Percentiles rank a stretch among this genome's conserved stretches.
These are phyloP conservation scores for Sclerotinia borealis DNA, from an alignment of 2,329 filamentous ascomycete genomes.

Conservation along the genomic window DNA sequence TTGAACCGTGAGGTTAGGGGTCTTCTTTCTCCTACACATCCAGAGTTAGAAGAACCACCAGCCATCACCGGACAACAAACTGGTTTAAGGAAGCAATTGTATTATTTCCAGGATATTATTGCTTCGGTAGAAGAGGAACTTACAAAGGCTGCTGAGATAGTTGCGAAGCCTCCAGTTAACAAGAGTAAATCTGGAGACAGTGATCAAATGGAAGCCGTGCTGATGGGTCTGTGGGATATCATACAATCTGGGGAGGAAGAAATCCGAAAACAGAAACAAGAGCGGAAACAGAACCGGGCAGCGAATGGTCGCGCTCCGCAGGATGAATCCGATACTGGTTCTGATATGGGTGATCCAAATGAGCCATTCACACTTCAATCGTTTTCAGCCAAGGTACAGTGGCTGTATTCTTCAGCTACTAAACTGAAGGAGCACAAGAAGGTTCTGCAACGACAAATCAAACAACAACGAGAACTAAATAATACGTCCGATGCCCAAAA, in stretches of 20 bases:
- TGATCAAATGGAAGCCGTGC: constrained; percentile 50
- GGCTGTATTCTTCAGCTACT: constrained; percentile 70
- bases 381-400: constrained; percentile 74
- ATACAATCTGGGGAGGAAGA: constrained; percentile 46
- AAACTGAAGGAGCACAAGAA: constrained; percentile 80
- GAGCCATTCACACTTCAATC: constrained; percentile 66
- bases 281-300: constrained; percentile 45
- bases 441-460: constrained; percentile 85
- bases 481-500: constrained; percentile 73
- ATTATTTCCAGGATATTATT: constrained; percentile 59
- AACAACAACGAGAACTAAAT: constrained; percentile 90
- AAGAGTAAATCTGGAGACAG: constrained; percentile 36
- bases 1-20: constrained; percentile 61
- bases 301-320: constrained; percentile 53
- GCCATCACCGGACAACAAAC: constrained; percentile 47
- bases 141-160: constrained; percentile 18
- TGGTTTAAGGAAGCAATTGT: constrained; percentile 60
- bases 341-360: constrained; percentile 51
- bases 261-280: constrained; percentile 47
- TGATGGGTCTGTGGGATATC: constrained; percentile 48
- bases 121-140: constrained; percentile 39
- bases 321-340: constrained; percentile 56
- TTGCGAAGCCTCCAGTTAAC: constrained; percentile 16
- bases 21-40: constrained; percentile 45
- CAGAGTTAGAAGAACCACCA: constrained; percentile 52